Base-by-base conservation (phyloP, 1,284 basidiomycete species). In the Coniophora puteana region DNA sequence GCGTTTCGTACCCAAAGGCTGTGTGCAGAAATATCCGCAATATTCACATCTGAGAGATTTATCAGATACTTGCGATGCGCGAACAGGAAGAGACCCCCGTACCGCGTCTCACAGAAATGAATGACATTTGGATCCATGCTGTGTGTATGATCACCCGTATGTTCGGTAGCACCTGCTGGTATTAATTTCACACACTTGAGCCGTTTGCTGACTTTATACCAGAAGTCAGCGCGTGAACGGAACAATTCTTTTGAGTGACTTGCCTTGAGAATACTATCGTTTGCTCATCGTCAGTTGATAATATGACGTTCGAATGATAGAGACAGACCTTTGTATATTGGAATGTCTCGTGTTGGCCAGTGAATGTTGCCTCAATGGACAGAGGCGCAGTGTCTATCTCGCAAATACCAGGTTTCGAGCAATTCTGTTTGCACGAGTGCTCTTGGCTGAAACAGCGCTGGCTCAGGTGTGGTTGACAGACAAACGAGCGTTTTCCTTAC, bases 21-120 rank as follows among this genome's bases (percentile, higher is more conserved):
- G 51, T 0, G 68, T 75, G 51, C 75, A 78, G 47, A 68, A 70
- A 51, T 78, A 78, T 1, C 69, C 70, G 47, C 74, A 77, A 37
- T 65, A 62, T 1, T 63, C 61, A 46, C 75, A 78, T 26, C 71
- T 72, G 3, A 24, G 10, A 23, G 8, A n/a, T 21, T 21, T n/a
- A 20, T 17, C 17, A 13, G 14, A 20, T 8, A 35, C 6, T 21
- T 7, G 8, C 21, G 4, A 22, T n/a, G n/a, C n/a, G n/a, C n/a
- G n/a, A n/a, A n/a, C n/a, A 14, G 12, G n/a, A 21, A 33, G 12
- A 33, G 11, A 17, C 7, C 8, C 17, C 7, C 12, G 34, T 23
- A 71, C 66, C 63, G 56, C 5, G 52, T 53, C 46, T 77, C 64
- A 46, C 76, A 78, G 49, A 61, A 71, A 43, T 72, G 71, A 43